These are phyloP conservation scores for Uronychia setigera DNA, from an alignment of 73 alveolate species.

Conservation along the genomic window DNA sequence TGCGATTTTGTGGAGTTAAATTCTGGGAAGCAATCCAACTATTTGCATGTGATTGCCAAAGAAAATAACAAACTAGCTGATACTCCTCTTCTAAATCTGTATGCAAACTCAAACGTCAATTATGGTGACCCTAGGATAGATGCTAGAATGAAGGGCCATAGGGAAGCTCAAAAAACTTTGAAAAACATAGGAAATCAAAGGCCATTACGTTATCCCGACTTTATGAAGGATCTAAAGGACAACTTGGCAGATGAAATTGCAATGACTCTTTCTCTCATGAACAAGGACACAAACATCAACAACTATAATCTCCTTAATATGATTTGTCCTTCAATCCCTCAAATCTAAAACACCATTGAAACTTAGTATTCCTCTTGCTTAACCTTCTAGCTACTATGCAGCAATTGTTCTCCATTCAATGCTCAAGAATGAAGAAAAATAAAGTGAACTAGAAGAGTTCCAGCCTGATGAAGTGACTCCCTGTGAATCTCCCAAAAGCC, in stretches of 20 bases:
- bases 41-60: not conserved
- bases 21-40: not conserved
- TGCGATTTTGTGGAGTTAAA: not conserved
- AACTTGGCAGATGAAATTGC: slow-evolving; percentile 3
- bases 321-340: not conserved
- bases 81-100: no score
- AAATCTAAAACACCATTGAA: not conserved
- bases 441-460: not conserved
- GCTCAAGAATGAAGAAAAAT: not conserved
- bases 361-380: no score
- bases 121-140: not conserved
- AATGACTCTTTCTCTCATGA: not conserved
- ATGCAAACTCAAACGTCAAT: no score
- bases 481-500: not conserved
- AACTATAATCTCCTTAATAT: not conserved
- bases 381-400: not conserved
- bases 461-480: not conserved
- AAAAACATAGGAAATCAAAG: not conserved
- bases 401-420: not conserved
- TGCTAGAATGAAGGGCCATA: not conserved
- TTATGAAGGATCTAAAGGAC: not conserved
- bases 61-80: not conserved
- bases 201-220: not conserved
- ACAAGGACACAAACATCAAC: not conserved
- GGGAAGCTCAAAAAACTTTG: not conserved